Conservation (phyloP, 2,329 filamentous ascomycete species). For the Claviceps quebecensis region DNA sequence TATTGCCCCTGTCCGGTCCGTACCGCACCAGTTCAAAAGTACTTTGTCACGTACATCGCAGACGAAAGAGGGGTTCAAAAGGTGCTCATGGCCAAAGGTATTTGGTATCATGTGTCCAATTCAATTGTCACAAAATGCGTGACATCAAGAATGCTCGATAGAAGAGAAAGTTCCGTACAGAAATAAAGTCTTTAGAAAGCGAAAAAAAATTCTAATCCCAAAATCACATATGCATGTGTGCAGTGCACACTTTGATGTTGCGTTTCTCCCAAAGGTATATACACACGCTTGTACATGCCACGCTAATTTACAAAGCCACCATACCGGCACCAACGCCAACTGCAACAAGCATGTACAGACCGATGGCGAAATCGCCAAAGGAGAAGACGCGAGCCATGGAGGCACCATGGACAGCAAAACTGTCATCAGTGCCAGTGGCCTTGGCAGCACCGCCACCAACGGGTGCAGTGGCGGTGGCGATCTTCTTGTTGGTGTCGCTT, state of each 20-base stretch:
- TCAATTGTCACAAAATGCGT: conserved; percentile 9
- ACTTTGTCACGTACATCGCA: too few species aligned
- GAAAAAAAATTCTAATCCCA: background rate
- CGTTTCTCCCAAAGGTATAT: background rate
- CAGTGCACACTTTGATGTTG: conserved; percentile 8
- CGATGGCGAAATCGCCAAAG: conserved; percentile 33
- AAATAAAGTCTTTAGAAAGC: background rate
- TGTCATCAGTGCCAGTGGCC: conserved; percentile 2
- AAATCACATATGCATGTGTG: background rate
- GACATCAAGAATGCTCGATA: conserved; percentile 17
- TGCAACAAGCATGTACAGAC: conserved; percentile 37
- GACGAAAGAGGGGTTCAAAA: too few species aligned
- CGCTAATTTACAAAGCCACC: conserved; percentile 33
- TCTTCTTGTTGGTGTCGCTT: conserved; percentile 35
- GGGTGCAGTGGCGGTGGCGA: conserved; percentile 4
- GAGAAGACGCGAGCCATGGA: conserved; percentile 26
- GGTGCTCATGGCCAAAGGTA: too few species aligned
- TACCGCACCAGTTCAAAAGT: too few species aligned
- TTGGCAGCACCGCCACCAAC: conserved; percentile 5
- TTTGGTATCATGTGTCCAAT: too few species aligned
- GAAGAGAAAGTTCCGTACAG: background rate
- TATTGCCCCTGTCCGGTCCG: too few species aligned
- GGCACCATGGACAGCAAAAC: conserved; percentile 5
- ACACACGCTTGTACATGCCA: background rate
- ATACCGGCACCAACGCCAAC: conserved; percentile 38